Base-by-base conservation (phyloP, 2,329 filamentous ascomycete genomes). In the Aspergillus cejpii region DNA sequence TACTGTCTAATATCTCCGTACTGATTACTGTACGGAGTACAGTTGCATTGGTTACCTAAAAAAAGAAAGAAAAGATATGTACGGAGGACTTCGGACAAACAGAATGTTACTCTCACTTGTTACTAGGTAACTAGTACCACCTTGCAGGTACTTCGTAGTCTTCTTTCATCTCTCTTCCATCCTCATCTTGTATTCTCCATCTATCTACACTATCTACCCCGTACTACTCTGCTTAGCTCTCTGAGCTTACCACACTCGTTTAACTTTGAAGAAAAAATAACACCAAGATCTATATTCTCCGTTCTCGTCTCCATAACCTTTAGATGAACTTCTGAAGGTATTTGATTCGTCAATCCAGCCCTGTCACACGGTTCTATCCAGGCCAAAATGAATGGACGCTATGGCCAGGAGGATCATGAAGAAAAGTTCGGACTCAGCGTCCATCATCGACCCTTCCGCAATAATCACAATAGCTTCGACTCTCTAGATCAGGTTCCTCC, bases 351-450 rank as follows among this genome's bases (percentile, higher is more conserved):
- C 26, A 3, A n/a, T 28, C 11, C 3, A 28, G 26, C 11, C 5
- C 11, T 28, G 26, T 28, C 20, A 6, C 26, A n/a, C 6, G 11
- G 17, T 11, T 17, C 8, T 34, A 15, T 5, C 14, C 31, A 34
- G 14, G 21, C 34, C 48, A 44, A 40, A 8, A 55, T 52, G 50
- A 50, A 44, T 26, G 44, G 45, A 37, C 44, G 38, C 28, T 49
- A 53, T 45, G 47, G 45, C 33, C 47, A 50, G 15, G 47, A 55
- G 3, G 55, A 58, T 23, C 46, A 54, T 10, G 59, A 61, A 8
- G 59, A 62, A 40, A 59, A 59, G 52, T 45, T 58, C 31, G 59
- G 59, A 36, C 48, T 61, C 27, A 47, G 52, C 28, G 50, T 50
- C 26, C 49, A 51, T 29, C 50, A 49, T 19, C 43, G 33, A 19